Evolutionary conservation across 1,284 basidiomycete genomes (phyloP).

Genomic region (Trichosporon sp.): DNA sequence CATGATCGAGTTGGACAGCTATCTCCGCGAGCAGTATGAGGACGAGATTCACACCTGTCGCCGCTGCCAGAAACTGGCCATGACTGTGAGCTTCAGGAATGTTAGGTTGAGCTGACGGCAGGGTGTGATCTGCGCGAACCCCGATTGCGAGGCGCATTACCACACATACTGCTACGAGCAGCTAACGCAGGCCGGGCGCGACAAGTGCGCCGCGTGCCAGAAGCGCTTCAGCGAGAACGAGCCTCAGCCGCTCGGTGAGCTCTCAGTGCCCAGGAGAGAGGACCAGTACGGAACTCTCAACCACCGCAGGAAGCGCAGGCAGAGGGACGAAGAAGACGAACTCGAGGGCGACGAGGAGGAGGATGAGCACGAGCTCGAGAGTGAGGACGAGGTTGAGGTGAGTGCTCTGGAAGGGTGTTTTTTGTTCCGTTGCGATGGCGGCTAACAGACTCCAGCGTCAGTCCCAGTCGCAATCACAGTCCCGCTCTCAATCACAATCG

Average conservation of each 20-base stretch:
- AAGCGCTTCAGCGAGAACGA: conserved; percentile 17
- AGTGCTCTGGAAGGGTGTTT: too few species aligned
- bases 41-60: conserved; percentile 34
- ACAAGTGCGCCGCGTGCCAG: conserved; percentile 31
- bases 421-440: too few species aligned
- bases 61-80: conserved; percentile 34
- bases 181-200: conserved; percentile 19
- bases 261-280: conserved; percentile 29
- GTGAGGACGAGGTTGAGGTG: neutral
- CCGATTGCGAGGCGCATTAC: conserved; percentile 34
- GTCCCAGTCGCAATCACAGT: neutral
- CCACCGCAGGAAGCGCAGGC: conserved; percentile 16
- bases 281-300: conserved; percentile 27
- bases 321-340: conserved; percentile 20
- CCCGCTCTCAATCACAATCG: neutral
- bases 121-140: conserved; percentile 34
- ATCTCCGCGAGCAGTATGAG: conserved; percentile 35
- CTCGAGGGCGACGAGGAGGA: conserved; percentile 24
- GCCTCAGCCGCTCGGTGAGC: conserved; percentile 36
- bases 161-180: conserved; percentile 39
- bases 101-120: conserved; percentile 14
- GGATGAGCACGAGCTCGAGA: conserved; percentile 16
- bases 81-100: conserved; percentile 30
- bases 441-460: neutral
- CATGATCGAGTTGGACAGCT: conserved; percentile 39